These are phyloP conservation scores for Starmerella riodocensis DNA, from an alignment of 805 yeast species.

Conservation along the genomic window DNA sequence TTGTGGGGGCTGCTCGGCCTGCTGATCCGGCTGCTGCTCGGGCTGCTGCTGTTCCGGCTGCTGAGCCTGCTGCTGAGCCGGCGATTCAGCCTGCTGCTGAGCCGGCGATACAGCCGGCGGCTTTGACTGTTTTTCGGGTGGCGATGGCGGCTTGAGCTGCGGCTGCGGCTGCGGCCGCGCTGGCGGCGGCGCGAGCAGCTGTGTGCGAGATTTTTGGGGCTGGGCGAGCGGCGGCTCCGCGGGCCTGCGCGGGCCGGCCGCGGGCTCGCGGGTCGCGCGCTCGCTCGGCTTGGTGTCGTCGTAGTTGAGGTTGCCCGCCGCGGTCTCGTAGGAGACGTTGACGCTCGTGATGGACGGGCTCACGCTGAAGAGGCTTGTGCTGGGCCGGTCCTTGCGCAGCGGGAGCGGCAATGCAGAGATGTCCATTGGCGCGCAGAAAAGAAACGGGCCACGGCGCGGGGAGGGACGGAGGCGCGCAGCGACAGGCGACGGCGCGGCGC, in stretches of 20 bases:
- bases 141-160: no score
- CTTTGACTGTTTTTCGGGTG: no score
- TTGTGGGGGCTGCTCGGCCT: not conserved
- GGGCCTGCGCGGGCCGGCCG: not conserved
- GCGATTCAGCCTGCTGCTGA: no score
- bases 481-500: no score
- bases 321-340: slow-evolving; percentile 19
- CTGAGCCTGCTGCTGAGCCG: no score
- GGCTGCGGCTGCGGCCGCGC: no score
- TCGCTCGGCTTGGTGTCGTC: not conserved
- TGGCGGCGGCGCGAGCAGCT: no score
- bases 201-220: no score
- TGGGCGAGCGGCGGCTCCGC: not conserved
- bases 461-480: no score
- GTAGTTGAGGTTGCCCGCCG: slow-evolving; percentile 1
- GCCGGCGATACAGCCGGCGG: no score
- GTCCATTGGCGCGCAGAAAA: slow-evolving; percentile 18
- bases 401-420: slow-evolving; percentile 16
- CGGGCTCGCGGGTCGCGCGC: not conserved
- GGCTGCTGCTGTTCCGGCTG: no score
- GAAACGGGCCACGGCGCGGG: not conserved
- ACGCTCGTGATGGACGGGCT: slow-evolving; percentile 18
- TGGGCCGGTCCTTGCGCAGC: slow-evolving; percentile 9
- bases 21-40: not conserved
- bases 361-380: slow-evolving; percentile 7